Base-by-base conservation (phyloP, 371 early-diverging fungal species). In the Mucor piriformis region DNA sequence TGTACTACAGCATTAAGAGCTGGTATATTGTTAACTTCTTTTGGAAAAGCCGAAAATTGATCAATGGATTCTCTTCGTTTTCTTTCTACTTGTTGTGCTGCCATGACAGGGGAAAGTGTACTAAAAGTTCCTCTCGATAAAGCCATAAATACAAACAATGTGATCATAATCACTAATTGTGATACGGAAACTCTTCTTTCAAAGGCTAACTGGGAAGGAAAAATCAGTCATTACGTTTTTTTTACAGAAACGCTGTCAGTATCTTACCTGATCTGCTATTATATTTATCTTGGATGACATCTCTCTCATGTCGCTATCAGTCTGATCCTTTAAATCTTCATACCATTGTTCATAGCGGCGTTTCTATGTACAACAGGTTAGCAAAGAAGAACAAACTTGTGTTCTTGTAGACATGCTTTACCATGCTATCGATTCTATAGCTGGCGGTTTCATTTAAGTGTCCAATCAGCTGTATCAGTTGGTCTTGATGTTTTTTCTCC, bases 371-470 rank as follows among this genome's bases (percentile, higher is more conserved):
- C n/a, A n/a, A n/a, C n/a, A n/a, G n/a, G n/a, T n/a, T n/a, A n/a
- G n/a, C n/a, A n/a, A 42, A 46, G 25, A 12, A 11, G 40, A n/a
- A 29, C 29, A 29, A 0, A 29, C 8, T 29, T 8, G 29, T 6
- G 8, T 29, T 29, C n/a, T n/a, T n/a, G n/a, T n/a, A n/a, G n/a
- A n/a, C n/a, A 10, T 59, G 11, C 6, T 61, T 69, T 63, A 82
- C 83, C 74, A 88, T 81, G 33, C 70, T 73, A 27, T 83, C 81
- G 63, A 88, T 83, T 53, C 83, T 81, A 61, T 67, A 63, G 20
- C 76, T 74, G 11, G 89, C 81, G 1, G 88, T 85, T 53, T 82
- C 75, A 62, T 89, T 88, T 54, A 89, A 75, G 56, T 88, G 86
- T 11, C 72, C 76, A 27, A 91, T 70, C 0, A 88, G 68, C 18